A percentile compares a stretch with the other conserved stretches of the same genome.
phyloP scores from a whole-genome alignment of 345 rosid species.

The Raphanus raphanistrum region DNA sequence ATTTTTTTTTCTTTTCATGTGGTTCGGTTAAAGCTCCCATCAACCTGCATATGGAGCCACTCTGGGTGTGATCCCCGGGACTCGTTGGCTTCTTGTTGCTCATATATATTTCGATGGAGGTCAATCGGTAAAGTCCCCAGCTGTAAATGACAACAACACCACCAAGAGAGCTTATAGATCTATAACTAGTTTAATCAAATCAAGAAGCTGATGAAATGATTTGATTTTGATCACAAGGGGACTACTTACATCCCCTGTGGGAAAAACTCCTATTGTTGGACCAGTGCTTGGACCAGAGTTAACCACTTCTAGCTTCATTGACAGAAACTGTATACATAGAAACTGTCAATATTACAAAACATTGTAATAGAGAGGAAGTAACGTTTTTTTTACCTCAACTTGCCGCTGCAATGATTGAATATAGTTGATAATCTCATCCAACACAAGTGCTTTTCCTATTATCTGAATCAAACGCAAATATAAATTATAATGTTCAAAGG shows the following conservation, averaged over 20 bases:
- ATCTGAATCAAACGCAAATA: constrained; percentile 47
- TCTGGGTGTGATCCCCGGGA: constrained; percentile 57
- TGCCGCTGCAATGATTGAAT: constrained; percentile 89
- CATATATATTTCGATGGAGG: constrained; percentile 56
- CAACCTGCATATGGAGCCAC: constrained; percentile 88
- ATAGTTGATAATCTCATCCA: constrained; percentile 97
- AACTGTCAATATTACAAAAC: not conserved
- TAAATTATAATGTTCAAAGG: too few relatives aligned
- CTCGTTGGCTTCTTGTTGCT: constrained; percentile 60
- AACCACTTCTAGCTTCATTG: constrained; percentile 42
- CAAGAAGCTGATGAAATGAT: not conserved
- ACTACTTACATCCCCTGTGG: constrained; percentile 81
- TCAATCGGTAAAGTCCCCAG: constrained; percentile 56
- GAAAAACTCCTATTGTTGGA: constrained; percentile 61
- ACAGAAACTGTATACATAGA: not conserved
- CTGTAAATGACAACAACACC: constrained; percentile 37
- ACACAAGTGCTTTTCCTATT: constrained; percentile 95
- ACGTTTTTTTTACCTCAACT: constrained; percentile 66
- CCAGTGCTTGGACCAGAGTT: constrained; percentile 58
- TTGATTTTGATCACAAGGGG: not conserved
- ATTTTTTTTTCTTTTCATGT: constrained; percentile 36
- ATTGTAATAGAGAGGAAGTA: not conserved
- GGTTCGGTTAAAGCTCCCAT: constrained; percentile 60
- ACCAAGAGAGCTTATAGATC: constrained; percentile 5
- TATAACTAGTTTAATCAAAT: not conserved